Conservation (phyloP, 768 basidiomycete genomes). For the Leucocoprinus sp. region DNA sequence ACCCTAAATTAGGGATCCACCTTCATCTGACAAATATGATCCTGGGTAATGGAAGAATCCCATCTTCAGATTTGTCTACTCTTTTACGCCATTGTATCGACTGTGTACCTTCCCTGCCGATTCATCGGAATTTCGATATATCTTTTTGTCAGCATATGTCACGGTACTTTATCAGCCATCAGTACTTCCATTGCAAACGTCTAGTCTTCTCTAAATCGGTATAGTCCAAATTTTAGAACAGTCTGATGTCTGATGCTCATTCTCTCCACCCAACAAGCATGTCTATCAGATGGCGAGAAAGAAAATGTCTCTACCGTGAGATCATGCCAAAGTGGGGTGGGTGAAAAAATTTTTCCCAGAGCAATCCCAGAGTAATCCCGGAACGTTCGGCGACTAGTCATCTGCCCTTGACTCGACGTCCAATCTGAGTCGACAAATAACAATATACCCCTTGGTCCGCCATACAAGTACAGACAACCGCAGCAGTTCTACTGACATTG, state of each 20-base stretch:
- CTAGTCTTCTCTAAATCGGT: conserved; percentile 5
- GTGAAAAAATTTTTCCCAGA: not conserved
- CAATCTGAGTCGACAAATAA: not conserved
- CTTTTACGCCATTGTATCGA: conserved; percentile 3
- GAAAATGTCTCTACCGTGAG: not conserved
- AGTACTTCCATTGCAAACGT: conserved; percentile 3
- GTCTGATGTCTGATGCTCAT: not conserved
- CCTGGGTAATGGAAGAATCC: conserved; percentile 12
- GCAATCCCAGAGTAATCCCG: not conserved
- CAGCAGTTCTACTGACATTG: not conserved
- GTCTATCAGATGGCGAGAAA: conserved; percentile 1
- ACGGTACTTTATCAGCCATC: conserved; percentile 5
- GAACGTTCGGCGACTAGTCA: conserved; percentile 2
- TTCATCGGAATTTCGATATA: not conserved
- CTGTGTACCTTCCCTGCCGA: conserved; percentile 1
- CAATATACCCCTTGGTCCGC: not conserved
- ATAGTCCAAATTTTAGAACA: conserved; percentile 6
- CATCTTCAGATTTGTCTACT: conserved; percentile 3
- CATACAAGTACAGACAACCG: not conserved
- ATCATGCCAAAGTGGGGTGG: not conserved
- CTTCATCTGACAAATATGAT: conserved; percentile 12
- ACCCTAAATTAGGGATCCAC: conserved; percentile 11
- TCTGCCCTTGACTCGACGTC: not conserved
- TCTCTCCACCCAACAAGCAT: not conserved
- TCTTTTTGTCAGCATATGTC: not conserved